These are phyloP conservation scores for Stereum hirsutum DNA, from an alignment of 1,284 basidiomycete species.

Conservation along the genomic window DNA sequence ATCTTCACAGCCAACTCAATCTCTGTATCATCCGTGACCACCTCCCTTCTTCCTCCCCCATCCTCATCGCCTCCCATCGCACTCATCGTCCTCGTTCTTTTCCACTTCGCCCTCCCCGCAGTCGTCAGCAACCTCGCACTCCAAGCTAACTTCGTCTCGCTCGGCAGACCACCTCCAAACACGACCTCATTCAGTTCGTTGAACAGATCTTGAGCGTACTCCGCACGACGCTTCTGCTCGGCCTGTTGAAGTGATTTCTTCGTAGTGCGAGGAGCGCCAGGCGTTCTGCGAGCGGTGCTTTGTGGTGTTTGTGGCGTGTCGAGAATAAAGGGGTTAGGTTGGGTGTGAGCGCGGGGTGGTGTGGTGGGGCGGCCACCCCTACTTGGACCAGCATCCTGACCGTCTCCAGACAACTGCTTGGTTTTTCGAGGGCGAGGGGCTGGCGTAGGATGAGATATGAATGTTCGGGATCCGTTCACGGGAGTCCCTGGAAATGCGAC, in stretches of 20 bases:
- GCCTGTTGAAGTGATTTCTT: conserved; percentile 37
- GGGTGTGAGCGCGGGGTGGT: background rate
- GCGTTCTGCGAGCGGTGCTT: conserved; percentile 13
- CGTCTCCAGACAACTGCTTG: no score
- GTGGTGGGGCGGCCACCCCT: no score
- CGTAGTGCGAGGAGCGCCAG: conserved; percentile 23
- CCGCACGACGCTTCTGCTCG: conserved; percentile 35
- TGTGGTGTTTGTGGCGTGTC: background rate
- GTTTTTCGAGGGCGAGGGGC: background rate
- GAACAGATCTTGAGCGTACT: conserved; percentile 66
- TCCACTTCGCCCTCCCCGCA: conserved; percentile 70
- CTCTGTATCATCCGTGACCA: conserved; percentile 40
- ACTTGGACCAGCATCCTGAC: no score
- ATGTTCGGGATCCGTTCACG: background rate
- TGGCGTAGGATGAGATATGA: background rate
- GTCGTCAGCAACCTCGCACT: conserved; percentile 65
- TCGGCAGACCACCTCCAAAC: conserved; percentile 66
- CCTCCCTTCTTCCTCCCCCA: conserved; percentile 15
- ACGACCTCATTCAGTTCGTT: conserved; percentile 73
- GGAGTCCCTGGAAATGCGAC: background rate
- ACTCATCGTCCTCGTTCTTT: no score
- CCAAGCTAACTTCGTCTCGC: conserved; percentile 59
- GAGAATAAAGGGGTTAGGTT: background rate
- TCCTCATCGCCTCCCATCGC: background rate
- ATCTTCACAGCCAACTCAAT: conserved; percentile 78